Evolutionary conservation across 2,329 filamentous ascomycete genomes (phyloP), one percentile per base, ranked within the genome.

Genomic region (Fusarium sp.): DNA sequence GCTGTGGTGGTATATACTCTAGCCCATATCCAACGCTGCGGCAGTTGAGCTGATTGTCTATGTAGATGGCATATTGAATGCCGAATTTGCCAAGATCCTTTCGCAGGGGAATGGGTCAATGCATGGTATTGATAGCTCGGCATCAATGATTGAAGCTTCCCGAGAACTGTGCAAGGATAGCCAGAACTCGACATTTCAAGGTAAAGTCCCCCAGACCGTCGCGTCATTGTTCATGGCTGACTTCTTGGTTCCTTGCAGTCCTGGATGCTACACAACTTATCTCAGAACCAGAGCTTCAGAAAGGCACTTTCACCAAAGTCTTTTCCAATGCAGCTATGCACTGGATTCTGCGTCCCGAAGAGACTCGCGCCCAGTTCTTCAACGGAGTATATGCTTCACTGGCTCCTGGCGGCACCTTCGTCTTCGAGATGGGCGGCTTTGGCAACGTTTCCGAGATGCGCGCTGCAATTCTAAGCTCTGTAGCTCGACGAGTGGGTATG

Each of bases 391-490:
- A 84, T 65, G 79, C 79, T 11, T 81, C 85, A 2, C 83, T 93
- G 4, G 83, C 81, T 34, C 85, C 86, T 0, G 84, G 84, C 13
- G 91, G 89, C 3, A 74, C 72, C 0, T 89, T 93, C 62, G 85
- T 86, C 12, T 92, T 93, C 72, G 91, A 93, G 78, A 91, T 91
- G 88, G 91, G 91, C 55, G 91, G 90, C 1, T 84, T 89, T 52
- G 91, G 91, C 22, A 92, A 93, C 77, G 84, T 91, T 2, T 81
- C 83, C 2, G 91, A 92, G 78, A 85, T 91, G 70, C 84, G 87
- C 29, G 82, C 86, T 1, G 87, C 88, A 3, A 79, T 92, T 10
- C 79, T 90, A 6, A 81, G 83, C 18, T 85, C 85, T 3, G 80
- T 91, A 2, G 77, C 83, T 18, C 82, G 85, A 3, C 85, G 87